A percentile compares a stretch with the other conserved stretches of the same genome.
Evolutionary conservation across 345 rosid species (phyloP).

Genomic region (Hypericum perforatum): DNA sequence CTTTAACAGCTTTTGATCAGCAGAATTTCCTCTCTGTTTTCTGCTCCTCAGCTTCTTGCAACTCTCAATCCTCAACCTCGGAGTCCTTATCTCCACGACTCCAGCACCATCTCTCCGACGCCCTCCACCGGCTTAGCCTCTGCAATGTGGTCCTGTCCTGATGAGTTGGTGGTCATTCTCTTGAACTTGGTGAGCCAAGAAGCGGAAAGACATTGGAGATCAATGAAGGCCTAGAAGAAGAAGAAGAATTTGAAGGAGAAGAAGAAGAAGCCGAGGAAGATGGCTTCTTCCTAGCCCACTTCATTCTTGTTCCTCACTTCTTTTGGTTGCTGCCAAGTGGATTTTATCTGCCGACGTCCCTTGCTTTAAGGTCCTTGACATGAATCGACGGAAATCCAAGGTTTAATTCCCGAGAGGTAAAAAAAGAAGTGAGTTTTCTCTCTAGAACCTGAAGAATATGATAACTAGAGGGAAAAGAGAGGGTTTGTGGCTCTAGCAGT

Average conservation of each 20-base stretch:
- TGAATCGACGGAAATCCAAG: no score
- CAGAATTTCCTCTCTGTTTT: no score
- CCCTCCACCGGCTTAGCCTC: slow-evolving; percentile 27
- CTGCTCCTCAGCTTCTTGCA: slow-evolving; percentile 21
- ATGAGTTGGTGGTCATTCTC: slow-evolving; percentile 33
- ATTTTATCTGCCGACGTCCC: slow-evolving; percentile 3
- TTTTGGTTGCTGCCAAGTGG: background rate
- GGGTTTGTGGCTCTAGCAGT: slow-evolving; percentile 21
- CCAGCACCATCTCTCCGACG: slow-evolving; percentile 20
- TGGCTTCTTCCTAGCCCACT: slow-evolving; percentile 50
- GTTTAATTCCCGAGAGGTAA: no score
- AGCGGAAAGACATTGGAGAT: slow-evolving; percentile 37
- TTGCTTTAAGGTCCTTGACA: no score
- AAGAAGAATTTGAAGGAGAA: slow-evolving; percentile 1
- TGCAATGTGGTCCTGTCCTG: slow-evolving; percentile 26
- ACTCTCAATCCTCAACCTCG: slow-evolving; percentile 30
- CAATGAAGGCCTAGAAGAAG: slow-evolving; percentile 28
- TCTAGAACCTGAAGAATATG: slow-evolving; percentile 14
- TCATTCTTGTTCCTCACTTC: slow-evolving; percentile 27
- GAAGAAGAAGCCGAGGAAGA: slow-evolving; percentile 10
- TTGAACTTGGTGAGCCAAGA: slow-evolving; percentile 63
- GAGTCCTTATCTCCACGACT: slow-evolving; percentile 43
- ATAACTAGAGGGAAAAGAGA: slow-evolving; percentile 13
- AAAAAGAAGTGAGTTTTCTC: no score
- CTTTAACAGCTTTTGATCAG: no score